phyloP scores from a whole-genome alignment of 805 yeast genomes.

The Hanseniaspora jakobsenii region DNA sequence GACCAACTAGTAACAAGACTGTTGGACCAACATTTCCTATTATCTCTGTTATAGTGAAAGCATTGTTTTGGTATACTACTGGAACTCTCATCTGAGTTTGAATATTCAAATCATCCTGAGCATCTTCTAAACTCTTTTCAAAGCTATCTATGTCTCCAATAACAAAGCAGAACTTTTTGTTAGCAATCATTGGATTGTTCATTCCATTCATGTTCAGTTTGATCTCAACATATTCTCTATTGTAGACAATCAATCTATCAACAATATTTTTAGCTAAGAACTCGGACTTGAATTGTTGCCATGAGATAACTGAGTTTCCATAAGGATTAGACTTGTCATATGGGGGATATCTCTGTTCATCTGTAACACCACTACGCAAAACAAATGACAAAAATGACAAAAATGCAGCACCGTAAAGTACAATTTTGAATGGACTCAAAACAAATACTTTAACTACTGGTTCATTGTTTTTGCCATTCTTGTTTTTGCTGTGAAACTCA shows the following conservation, averaged over 20 bases:
- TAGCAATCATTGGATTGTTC: slow-evolving; percentile 32
- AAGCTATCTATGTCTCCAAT: slow-evolving; percentile 85
- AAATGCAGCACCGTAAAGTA: too few species aligned
- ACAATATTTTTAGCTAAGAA: slow-evolving; percentile 72
- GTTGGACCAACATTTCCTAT: slow-evolving; percentile 66
- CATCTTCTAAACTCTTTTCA: slow-evolving; percentile 64
- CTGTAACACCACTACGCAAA: too few species aligned
- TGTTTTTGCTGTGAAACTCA: too few species aligned
- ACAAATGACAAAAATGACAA: too few species aligned
- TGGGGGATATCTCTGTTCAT: too few species aligned
- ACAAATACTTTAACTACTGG: too few species aligned
- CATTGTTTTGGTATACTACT: slow-evolving; percentile 63
- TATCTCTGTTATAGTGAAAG: slow-evolving; percentile 22
- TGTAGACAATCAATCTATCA: slow-evolving; percentile 57
- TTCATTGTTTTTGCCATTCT: too few species aligned
- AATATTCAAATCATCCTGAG: slow-evolving; percentile 58
- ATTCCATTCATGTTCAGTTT: slow-evolving; percentile 52
- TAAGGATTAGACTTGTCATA: too few species aligned
- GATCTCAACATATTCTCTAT: slow-evolving; percentile 63
- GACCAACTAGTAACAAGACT: slow-evolving; percentile 71
- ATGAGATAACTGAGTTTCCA: too few species aligned
- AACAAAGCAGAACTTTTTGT: slow-evolving; percentile 45
- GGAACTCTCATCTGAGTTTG: slow-evolving; percentile 62
- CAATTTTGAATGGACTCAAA: too few species aligned
- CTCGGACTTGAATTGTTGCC: slow-evolving; percentile 78